A percentile compares a stretch with the other conserved stretches of the same genome.
Evolutionary conservation across 1,139 yeast species (phyloP).

Genomic region (Candida gigantensis): DNA sequence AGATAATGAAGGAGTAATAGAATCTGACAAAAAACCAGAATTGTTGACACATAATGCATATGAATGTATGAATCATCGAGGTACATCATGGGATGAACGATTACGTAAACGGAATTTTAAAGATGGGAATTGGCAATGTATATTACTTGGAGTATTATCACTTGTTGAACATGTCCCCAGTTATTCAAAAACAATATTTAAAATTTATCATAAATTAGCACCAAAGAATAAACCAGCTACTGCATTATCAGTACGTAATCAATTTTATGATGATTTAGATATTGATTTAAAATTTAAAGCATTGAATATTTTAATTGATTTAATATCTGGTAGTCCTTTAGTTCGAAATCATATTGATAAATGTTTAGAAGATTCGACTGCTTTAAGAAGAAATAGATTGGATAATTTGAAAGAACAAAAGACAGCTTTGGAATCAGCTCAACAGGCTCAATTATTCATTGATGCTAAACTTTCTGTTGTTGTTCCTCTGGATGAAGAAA

Average conservation of each 20-base stretch:
- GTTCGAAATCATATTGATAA: slow-evolving; percentile 69
- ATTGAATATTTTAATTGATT: slow-evolving; percentile 56
- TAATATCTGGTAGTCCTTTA: slow-evolving; percentile 57
- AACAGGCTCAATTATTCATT: slow-evolving; percentile 42
- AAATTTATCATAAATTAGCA: slow-evolving; percentile 54
- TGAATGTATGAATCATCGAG: slow-evolving; percentile 59
- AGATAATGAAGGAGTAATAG: slow-evolving; percentile 17
- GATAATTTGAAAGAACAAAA: slow-evolving; percentile 69
- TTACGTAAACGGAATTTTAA: slow-evolving; percentile 71
- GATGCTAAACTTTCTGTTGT: slow-evolving; percentile 18
- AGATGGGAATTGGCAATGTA: slow-evolving; percentile 85
- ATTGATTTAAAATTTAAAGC: slow-evolving; percentile 52
- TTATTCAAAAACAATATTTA: slow-evolving; percentile 47
- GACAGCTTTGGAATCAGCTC: slow-evolving; percentile 49
- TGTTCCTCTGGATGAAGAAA: too few species aligned
- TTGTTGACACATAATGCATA: slow-evolving; percentile 55
- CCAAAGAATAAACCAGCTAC: slow-evolving; percentile 55
- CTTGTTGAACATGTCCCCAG: slow-evolving; percentile 60
- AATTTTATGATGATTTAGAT: slow-evolving; percentile 52
- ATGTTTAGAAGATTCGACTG: slow-evolving; percentile 65
- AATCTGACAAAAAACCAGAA: slow-evolving; percentile 18
- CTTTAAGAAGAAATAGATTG: slow-evolving; percentile 64
- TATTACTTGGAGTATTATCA: slow-evolving; percentile 70
- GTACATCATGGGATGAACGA: slow-evolving; percentile 74
- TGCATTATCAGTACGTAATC: slow-evolving; percentile 47